Conservation (phyloP, 495 filamentous ascomycete genomes). For the Glonium stellatum region DNA sequence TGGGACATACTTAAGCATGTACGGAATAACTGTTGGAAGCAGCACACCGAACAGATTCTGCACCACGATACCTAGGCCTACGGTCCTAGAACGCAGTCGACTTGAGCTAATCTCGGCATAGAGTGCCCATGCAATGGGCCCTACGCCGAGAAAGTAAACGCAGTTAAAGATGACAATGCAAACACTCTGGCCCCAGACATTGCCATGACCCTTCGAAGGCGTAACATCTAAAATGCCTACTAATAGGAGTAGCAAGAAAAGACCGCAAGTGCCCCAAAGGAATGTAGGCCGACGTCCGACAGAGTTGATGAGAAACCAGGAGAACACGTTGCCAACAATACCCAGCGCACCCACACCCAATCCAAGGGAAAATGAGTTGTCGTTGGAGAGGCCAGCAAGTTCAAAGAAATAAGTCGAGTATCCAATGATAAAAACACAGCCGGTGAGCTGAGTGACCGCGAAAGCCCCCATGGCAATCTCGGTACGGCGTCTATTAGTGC, state of each 20-base stretch:
- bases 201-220: slow-evolving; percentile 42
- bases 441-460: slow-evolving; percentile 3
- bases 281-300: slow-evolving; percentile 67
- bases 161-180: slow-evolving; percentile 69
- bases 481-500: slow-evolving; percentile 20
- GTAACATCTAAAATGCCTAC: slow-evolving; percentile 69
- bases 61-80: slow-evolving; percentile 33
- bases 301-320: slow-evolving; percentile 66
- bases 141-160: slow-evolving; percentile 69
- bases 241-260: slow-evolving; percentile 60
- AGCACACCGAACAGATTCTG: slow-evolving; percentile 1
- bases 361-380: slow-evolving; percentile 60
- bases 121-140: slow-evolving; percentile 71
- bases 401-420: slow-evolving; percentile 75
- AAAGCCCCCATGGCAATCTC: slow-evolving; percentile 46
- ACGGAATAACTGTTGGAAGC: background rate
- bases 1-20: slow-evolving; percentile 20
- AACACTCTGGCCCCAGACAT: slow-evolving; percentile 59
- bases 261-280: slow-evolving; percentile 58
- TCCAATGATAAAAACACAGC: slow-evolving; percentile 18
- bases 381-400: slow-evolving; percentile 57
- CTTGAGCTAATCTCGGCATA: slow-evolving; percentile 68
- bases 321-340: slow-evolving; percentile 63
- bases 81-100: slow-evolving; percentile 70
- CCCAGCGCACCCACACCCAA: slow-evolving; percentile 72